Conservation (phyloP, 208 protist genomes). For the Leishmania guyanensis region DNA sequence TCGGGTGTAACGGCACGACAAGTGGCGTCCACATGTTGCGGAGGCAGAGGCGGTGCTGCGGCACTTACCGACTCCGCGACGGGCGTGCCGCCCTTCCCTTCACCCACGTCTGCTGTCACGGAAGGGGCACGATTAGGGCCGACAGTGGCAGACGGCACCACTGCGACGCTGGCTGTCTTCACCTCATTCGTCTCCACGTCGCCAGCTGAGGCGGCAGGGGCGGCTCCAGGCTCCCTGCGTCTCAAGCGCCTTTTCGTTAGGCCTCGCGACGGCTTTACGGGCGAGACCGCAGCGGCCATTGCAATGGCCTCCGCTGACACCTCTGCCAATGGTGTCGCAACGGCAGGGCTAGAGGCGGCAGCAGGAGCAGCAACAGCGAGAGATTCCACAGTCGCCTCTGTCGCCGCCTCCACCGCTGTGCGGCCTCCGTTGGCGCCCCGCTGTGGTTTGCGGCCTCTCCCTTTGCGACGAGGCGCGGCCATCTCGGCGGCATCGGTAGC, state of each 20-base stretch:
- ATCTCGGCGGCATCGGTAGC: not conserved
- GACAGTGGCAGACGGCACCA: not conserved
- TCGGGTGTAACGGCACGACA: not conserved
- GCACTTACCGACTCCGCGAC: not conserved
- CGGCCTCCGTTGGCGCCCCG: not conserved
- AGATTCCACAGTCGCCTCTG: not conserved
- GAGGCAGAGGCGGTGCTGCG: not conserved
- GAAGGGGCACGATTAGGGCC: not conserved
- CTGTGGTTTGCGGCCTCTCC: not conserved
- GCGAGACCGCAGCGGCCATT: not conserved
- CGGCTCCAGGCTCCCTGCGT: not conserved
- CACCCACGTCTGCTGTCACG: not conserved
- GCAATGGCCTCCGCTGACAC: not conserved
- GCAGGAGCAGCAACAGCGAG: not conserved
- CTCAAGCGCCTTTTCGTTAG: not conserved
- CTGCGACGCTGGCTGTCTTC: not conserved
- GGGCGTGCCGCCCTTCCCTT: not conserved
- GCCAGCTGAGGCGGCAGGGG: not conserved
- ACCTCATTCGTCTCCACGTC: not conserved
- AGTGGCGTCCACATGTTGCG: not conserved
- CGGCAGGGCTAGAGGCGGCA: not conserved
- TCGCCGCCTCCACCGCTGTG: not conserved
- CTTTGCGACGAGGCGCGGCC: not conserved
- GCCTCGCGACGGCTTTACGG: not conserved
- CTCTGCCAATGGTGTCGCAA: not conserved